phyloP scores from a whole-genome alignment of 1,139 yeast species.

The Debaryomyces psychrophilus region DNA sequence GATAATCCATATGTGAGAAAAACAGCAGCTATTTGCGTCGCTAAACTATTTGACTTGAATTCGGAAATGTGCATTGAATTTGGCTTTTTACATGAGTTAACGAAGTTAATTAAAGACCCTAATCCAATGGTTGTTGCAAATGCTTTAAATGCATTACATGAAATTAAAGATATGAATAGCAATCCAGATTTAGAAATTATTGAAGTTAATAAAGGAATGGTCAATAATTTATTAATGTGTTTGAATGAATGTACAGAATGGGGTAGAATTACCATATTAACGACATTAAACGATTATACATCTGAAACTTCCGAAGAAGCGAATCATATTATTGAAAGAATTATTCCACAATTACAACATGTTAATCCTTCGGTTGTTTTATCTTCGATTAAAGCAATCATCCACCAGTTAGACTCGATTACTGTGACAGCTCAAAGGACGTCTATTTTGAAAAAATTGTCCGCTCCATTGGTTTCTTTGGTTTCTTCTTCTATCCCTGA shows the following conservation, averaged over 20 bases:
- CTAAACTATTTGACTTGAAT: constrained; percentile 87
- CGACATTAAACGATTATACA: constrained; percentile 75
- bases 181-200: constrained; percentile 54
- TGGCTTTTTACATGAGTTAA: constrained; percentile 76
- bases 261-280: constrained; percentile 92
- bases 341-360: constrained; percentile 94
- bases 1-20: constrained; percentile 97
- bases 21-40: constrained; percentile 97
- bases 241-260: constrained; percentile 98
- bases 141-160: constrained; percentile 83
- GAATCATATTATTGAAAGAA: constrained; percentile 84
- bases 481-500: constrained; percentile 87
- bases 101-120: constrained; percentile 75
- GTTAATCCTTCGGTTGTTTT: constrained; percentile 95
- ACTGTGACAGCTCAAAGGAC: constrained; percentile 36
- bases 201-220: constrained; percentile 45
- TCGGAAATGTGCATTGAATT: constrained; percentile 81
- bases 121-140: constrained; percentile 98
- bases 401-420: constrained; percentile 67
- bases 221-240: constrained; percentile 73
- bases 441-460: constrained; percentile 65
- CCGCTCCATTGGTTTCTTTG: constrained; percentile 91
- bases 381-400: constrained; percentile 79
- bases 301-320: constrained; percentile 65
- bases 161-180: constrained; percentile 64